Percentiles rank a stretch among this genome's conserved stretches.
phyloP scores from a whole-genome alignment of 2,329 filamentous ascomycete genomes.

The Setomelanomma holmii region DNA sequence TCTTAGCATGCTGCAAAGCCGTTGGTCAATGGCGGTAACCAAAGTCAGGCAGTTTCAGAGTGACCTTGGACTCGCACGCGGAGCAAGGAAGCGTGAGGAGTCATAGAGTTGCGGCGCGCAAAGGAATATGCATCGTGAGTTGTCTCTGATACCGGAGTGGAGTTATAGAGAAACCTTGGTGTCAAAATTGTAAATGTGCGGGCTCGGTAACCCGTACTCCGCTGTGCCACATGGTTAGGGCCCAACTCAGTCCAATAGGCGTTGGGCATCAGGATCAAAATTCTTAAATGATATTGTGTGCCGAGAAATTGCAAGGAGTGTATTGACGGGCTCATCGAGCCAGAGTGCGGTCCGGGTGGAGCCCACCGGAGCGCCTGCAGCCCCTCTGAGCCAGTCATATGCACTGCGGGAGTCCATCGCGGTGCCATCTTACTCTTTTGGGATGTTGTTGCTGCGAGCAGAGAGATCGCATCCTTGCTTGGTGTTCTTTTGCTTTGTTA shows the following conservation, averaged over 20 bases:
- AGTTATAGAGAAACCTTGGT: conserved; percentile 30
- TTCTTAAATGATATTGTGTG: conserved; percentile 46
- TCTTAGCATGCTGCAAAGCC: conserved; percentile 1
- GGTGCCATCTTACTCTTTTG: conserved; percentile 38
- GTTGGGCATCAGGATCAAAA: conserved; percentile 30
- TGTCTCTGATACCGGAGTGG: conserved; percentile 42
- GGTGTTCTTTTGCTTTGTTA: conserved; percentile 40
- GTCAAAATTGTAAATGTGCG: conserved; percentile 37
- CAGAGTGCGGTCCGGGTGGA: conserved; percentile 37
- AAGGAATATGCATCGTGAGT: conserved; percentile 47
- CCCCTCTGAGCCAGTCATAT: conserved; percentile 41
- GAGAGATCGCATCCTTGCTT: conserved; percentile 41
- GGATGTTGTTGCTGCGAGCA: conserved; percentile 31
- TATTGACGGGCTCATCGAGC: conserved; percentile 37
- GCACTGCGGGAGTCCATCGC: conserved; percentile 19
- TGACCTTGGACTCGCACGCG: conserved; percentile 25
- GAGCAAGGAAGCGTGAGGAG: conserved; percentile 40
- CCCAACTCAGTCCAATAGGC: conserved; percentile 38
- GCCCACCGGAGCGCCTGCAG: conserved; percentile 34
- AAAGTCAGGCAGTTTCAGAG: conserved; percentile 2
- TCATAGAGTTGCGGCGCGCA: conserved; percentile 35
- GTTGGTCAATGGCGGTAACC: conserved; percentile 1
- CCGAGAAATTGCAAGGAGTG: conserved; percentile 41
- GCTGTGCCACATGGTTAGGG: conserved; percentile 29
- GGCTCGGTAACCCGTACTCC: conserved; percentile 31